phyloP scores from a whole-genome alignment of 192 early-diverging fungal species.

The Podila epicladia region DNA sequence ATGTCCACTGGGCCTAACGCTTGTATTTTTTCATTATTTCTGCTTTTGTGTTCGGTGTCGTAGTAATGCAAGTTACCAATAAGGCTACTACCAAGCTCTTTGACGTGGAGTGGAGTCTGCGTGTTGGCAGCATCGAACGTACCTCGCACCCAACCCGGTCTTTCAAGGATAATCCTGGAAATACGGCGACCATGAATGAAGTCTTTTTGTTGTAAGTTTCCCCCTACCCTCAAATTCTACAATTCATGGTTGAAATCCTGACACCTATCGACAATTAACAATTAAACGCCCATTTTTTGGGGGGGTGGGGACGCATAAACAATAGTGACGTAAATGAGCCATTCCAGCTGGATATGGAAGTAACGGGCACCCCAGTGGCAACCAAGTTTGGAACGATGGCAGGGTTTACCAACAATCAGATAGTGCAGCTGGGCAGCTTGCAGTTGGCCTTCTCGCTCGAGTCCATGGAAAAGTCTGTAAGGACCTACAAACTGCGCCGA shows the following conservation, averaged over 20 bases:
- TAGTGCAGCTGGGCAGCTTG: conserved; percentile 25
- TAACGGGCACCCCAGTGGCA: conserved; percentile 29
- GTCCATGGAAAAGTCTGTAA: conserved; percentile 28
- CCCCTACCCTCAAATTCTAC: too few relatives aligned
- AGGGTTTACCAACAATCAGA: conserved; percentile 40
- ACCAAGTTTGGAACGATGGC: conserved; percentile 48
- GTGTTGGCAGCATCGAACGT: conserved; percentile 24
- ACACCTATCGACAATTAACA: background rate
- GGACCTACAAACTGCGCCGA: conserved; percentile 34
- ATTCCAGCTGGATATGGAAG: conserved; percentile 37
- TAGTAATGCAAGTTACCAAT: conserved; percentile 49
- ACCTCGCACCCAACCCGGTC: conserved; percentile 39
- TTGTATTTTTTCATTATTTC: background rate
- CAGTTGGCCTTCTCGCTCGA: conserved; percentile 7
- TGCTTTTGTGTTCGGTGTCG: background rate
- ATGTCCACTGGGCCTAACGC: background rate
- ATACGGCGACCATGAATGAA: conserved; percentile 46
- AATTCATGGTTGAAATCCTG: background rate
- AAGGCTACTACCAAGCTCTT: conserved; percentile 32
- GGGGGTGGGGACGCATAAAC: background rate
- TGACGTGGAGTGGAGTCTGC: conserved; percentile 44
- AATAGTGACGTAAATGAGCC: conserved; percentile 35
- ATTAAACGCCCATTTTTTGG: background rate
- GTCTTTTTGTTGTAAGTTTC: conserved; percentile 37
- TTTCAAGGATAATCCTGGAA: conserved; percentile 46